A percentile compares a stretch with the other conserved stretches of the same genome.
These are phyloP conservation scores for Euphorbia schlechtendalii DNA, from an alignment of 441 rosid species.

Conservation along the genomic window DNA sequence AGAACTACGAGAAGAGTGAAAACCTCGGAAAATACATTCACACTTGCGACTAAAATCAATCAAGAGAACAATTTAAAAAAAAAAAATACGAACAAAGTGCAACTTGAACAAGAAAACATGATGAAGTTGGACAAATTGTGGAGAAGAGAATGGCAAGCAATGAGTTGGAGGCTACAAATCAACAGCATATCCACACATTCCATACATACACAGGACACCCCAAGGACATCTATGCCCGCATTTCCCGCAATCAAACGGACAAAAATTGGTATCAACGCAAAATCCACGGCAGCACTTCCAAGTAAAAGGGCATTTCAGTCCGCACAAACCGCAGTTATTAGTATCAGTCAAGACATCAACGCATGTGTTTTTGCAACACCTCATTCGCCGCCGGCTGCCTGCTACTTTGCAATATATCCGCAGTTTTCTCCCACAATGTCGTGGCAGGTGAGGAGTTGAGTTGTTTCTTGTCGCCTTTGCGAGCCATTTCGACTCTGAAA, in stretches of 20 bases:
- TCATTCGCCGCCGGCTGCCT: too few species aligned
- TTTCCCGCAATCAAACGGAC: conserved; percentile 35
- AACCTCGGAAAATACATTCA: too few species aligned
- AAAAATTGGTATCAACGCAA: conserved; percentile 31
- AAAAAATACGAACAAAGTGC: too few species aligned
- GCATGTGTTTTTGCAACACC: conserved; percentile 42
- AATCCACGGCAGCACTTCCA: conserved; percentile 45
- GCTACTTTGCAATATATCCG: too few species aligned
- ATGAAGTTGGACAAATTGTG: too few species aligned
- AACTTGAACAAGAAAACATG: too few species aligned
- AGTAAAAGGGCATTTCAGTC: conserved; percentile 33
- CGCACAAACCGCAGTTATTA: conserved; percentile 41
- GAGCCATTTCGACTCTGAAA: too few species aligned
- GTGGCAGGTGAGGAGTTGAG: too few species aligned
- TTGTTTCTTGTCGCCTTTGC: conserved; percentile 17
- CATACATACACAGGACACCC: conserved; percentile 32
- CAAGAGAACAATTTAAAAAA: too few species aligned
- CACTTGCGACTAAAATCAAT: too few species aligned
- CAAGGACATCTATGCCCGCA: conserved; percentile 41
- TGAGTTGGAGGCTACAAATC: conserved; percentile 3
- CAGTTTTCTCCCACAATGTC: too few species aligned
- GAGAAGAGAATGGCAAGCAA: not conserved
- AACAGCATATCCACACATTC: conserved; percentile 53
- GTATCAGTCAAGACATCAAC: conserved; percentile 39
- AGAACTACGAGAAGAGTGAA: too few species aligned